Base-by-base conservation (phyloP, 169 alveolate genomes). In the Plasmodium malariae region DNA sequence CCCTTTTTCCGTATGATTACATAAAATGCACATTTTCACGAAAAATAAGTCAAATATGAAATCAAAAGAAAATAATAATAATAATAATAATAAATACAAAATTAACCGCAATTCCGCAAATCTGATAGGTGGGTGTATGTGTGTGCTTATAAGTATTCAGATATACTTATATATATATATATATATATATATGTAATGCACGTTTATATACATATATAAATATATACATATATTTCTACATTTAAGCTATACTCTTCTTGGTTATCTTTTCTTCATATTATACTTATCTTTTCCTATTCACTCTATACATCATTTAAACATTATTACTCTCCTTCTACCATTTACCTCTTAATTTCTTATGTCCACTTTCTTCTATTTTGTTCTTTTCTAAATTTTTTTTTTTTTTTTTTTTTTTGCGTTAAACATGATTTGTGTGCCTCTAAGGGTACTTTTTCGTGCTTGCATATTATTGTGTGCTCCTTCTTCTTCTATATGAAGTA, bases 1-100 rank as follows among this genome's bases (percentile, higher is more conserved):
- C 54, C 92, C 92, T 59, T 86, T 86, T 36, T 54, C 57, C 14
- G 43, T 49, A 86, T 86, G 92, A 48, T 62, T 68, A 54, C 92
- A 86, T 3, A 86, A 72, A 28, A 86, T 26, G 70, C 92, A 86
- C 92, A 86, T 86, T 12, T 55, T 36, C 45, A 36, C 21, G 28
- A 30, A 40, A 28, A n/a, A n/a, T n/a, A n/a, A n/a, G n/a, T n/a
- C n/a, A n/a, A n/a, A n/a, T n/a, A n/a, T n/a, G n/a, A n/a, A n/a
- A n/a, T n/a, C n/a, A n/a, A n/a, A n/a, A n/a, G n/a, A n/a, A n/a
- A n/a, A n/a, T n/a, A n/a, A n/a, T n/a, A n/a, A n/a, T n/a, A n/a
- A n/a, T n/a, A n/a, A n/a, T n/a, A n/a, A n/a, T n/a, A n/a, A n/a
- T n/a, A n/a, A n/a, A n/a, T n/a, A n/a, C n/a, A n/a, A n/a, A n/a